Base-by-base conservation (phyloP, 495 filamentous ascomycete genomes). In the Penicillium coffeae region DNA sequence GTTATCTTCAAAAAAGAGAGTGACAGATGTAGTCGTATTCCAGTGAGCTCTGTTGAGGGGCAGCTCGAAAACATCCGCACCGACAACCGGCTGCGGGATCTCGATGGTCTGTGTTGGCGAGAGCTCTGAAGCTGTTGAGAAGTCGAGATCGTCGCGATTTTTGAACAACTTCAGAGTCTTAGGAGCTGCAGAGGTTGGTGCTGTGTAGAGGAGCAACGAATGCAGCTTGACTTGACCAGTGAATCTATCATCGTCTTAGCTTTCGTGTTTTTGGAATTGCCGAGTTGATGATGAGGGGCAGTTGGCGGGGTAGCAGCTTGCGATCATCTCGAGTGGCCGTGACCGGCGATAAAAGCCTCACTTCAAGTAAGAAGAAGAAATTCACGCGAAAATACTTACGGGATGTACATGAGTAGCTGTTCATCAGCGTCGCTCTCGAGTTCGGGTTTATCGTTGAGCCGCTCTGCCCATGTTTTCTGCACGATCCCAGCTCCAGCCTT, bases 181-280 rank as follows among this genome's bases (percentile, higher is more conserved):
- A 0, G 94, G 93, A n/a, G 92, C 88, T 42, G 76, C 81, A 39
- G 68, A 50, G 3, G 82, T 82, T 38, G 78, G 72, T 2, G 87
- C 87, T 2, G 88, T 87, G 58, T 91, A 88, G 20, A 97, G 61
- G 20, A 96, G 78, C 55, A 97, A 81, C 15, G 87, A 83, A 68
- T 97, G 90, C 0, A 98, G 81, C 64, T 91, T 94, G 48, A 96
- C 80, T 68, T 94, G 89, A 50, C 87, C 92, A 20, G 89, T 89
- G 74, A 98, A 98, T 21, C 93, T 98, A 38, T 40, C 42, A 33
- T 32, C 6, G 33, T 8, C 36, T 52, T 52, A 55, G 45, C 38
- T 50, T 36, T 50, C 42, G 44, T 10, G 58, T 51, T 25, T 42
- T 21, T 30, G 33, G 36, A 40, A 20, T 21, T 13, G 38, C 18